Base-by-base conservation (phyloP, 768 basidiomycete species). In the Phylloporus rhodoxanthus region DNA sequence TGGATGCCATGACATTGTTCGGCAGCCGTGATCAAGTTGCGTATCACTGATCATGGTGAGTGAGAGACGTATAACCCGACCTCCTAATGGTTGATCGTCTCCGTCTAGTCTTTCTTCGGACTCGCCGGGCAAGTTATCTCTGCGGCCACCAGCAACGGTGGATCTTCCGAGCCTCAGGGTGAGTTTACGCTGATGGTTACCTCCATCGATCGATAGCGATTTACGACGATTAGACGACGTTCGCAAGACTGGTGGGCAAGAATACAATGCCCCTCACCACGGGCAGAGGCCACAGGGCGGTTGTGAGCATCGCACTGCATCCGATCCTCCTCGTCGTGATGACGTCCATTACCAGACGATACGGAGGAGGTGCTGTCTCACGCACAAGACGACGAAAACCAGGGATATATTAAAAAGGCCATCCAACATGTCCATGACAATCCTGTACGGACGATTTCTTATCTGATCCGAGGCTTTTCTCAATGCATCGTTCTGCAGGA, bases 101-200 rank as follows among this genome's bases (percentile, higher is more conserved):
- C 23, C 23, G 8, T 23, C 47, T 30, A 85, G 87, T 85, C 64
- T 51, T 76, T 90, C 58, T 75, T 87, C 32, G 80, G 79, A 50
- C 65, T 90, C 57, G 89, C 86, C 9, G 84, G 88, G 67, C 66
- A 89, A 66, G 80, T 81, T 54, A 65, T 76, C 57, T 65, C 78
- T 33, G 72, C 79, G 3, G 56, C 62, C 81, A 81, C 72, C 57
- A 39, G 33, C 10, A 8, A 8, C 20, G 47, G 33, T 26, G 33
- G 41, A 23, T 48, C 53, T 8, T 40, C 47, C 10, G 39, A 50
- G 8, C 34, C 56, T 21, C 42, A 50, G 10, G 20, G 52, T 55
- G 42, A 52, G 53, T 45, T 19, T 21, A 19, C 25, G 37, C 33
- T 48, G 10, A 15, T 30, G 43, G 8, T 53, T 29, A 19, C 20